phyloP scores from a whole-genome alignment of 495 filamentous ascomycete species.

The Cenococcum geophilum region DNA sequence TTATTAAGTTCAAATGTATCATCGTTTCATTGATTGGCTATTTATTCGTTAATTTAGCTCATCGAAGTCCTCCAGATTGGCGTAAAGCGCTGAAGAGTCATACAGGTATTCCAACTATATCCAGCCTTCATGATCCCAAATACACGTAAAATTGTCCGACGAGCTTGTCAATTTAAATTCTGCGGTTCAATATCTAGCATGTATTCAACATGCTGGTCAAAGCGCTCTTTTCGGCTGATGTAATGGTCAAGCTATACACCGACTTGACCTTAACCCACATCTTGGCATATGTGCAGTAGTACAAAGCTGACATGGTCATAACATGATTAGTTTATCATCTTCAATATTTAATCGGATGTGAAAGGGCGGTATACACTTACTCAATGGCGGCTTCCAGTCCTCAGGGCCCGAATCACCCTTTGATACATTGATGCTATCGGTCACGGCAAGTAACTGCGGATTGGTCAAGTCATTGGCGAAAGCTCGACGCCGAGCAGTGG shows the following conservation, averaged over 20 bases:
- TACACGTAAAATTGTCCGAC: too few relatives aligned
- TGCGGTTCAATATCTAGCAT: conserved; percentile 47
- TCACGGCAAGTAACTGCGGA: conserved; percentile 69
- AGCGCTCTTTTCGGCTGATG: conserved; percentile 55
- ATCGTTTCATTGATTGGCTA: too few relatives aligned
- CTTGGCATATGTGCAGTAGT: conserved; percentile 67
- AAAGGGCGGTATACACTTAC: conserved; percentile 31
- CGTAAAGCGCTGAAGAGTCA: too few relatives aligned
- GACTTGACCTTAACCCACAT: conserved; percentile 68
- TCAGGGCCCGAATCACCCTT: conserved; percentile 68
- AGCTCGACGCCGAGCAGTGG: conserved; percentile 52
- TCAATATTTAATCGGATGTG: neutral
- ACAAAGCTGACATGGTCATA: conserved; percentile 40
- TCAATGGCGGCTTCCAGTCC: conserved; percentile 63
- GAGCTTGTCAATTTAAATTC: too few relatives aligned
- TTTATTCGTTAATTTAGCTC: too few relatives aligned
- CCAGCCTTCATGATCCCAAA: too few relatives aligned
- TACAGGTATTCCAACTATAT: too few relatives aligned
- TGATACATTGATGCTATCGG: conserved; percentile 62
- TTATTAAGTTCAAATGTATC: too few relatives aligned
- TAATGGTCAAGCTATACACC: conserved; percentile 54
- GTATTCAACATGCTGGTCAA: conserved; percentile 58
- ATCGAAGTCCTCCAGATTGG: too few relatives aligned
- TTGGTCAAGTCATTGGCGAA: conserved; percentile 68
- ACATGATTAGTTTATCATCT: conserved; percentile 9